These are phyloP conservation scores for Fusarium oligoseptatum DNA, from an alignment of 2,329 filamentous ascomycete genomes.

Conservation along the genomic window DNA sequence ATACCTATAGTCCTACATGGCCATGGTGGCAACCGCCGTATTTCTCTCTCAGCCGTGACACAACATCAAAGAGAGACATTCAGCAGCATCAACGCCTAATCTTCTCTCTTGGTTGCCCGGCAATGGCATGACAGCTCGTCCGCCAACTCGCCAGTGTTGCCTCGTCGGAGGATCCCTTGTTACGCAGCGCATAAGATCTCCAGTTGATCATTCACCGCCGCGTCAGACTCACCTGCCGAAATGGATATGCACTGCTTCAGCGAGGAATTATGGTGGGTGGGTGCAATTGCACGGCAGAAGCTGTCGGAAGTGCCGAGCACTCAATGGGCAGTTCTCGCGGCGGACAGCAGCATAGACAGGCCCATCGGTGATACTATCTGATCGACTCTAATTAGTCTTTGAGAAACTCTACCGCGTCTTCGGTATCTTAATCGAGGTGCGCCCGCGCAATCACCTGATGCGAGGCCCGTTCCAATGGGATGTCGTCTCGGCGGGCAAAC, in stretches of 20 bases:
- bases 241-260: background rate
- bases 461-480: background rate
- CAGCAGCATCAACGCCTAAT: constrained; percentile 29
- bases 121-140: constrained; percentile 5
- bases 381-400: background rate
- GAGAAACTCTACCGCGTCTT: constrained; percentile 2
- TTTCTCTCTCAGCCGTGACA: constrained; percentile 14
- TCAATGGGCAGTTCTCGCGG: background rate
- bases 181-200: constrained; percentile 32
- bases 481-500: background rate
- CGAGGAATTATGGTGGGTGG: background rate
- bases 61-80: constrained; percentile 8
- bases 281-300: background rate
- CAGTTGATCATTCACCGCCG: constrained; percentile 27
- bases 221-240: constrained; percentile 10
- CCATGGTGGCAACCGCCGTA: constrained; percentile 29
- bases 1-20: constrained; percentile 7
- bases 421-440: background rate
- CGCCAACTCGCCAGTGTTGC: background rate
- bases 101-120: constrained; percentile 16
- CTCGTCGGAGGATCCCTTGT: constrained; percentile 8
- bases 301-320: background rate
- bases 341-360: background rate
- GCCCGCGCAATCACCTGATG: constrained; percentile 2
- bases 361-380: background rate